Conservation (phyloP, 176 grass and related monocot species). For the Eremochloa ophiuroides region DNA sequence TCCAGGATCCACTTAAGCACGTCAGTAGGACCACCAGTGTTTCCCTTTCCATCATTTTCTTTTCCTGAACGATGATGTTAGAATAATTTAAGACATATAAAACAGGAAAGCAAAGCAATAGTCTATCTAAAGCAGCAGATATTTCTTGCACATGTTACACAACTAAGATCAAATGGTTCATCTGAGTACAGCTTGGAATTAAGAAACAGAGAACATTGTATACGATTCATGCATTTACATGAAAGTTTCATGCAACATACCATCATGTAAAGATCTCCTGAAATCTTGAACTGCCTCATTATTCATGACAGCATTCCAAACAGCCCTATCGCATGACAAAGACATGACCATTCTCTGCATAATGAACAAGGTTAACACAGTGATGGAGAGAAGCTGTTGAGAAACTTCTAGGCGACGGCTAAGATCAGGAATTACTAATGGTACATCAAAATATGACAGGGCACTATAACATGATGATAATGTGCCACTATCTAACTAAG, state of each 20-base stretch:
- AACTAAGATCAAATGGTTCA: not conserved
- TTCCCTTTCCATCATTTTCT: slow-evolving; percentile 39
- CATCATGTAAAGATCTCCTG: slow-evolving; percentile 62
- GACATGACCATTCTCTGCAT: slow-evolving; percentile 90
- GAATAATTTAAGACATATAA: slow-evolving; percentile 19
- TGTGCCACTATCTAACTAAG: not conserved
- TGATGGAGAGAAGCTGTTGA: not conserved
- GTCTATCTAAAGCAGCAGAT: not conserved
- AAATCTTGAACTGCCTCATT: slow-evolving; percentile 88
- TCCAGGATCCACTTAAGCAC: slow-evolving; percentile 64
- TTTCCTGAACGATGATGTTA: slow-evolving; percentile 36
- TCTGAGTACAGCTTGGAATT: slow-evolving; percentile 2
- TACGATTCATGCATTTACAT: not conserved
- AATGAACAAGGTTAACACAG: slow-evolving; percentile 9
- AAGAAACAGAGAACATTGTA: not conserved
- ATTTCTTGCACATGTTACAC: not conserved
- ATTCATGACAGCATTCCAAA: slow-evolving; percentile 93
- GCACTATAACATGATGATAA: not conserved
- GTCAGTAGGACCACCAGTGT: slow-evolving; percentile 13
- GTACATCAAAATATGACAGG: not conserved
- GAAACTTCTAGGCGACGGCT: not conserved
- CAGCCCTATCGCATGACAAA: slow-evolving; percentile 77
- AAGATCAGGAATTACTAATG: not conserved
- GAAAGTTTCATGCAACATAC: slow-evolving; percentile 25
- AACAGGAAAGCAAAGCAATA: not conserved